Evolutionary conservation across 805 yeast genomes (phyloP), one percentile per base, ranked within the genome.

Genomic region (Candida odintsovae): DNA sequence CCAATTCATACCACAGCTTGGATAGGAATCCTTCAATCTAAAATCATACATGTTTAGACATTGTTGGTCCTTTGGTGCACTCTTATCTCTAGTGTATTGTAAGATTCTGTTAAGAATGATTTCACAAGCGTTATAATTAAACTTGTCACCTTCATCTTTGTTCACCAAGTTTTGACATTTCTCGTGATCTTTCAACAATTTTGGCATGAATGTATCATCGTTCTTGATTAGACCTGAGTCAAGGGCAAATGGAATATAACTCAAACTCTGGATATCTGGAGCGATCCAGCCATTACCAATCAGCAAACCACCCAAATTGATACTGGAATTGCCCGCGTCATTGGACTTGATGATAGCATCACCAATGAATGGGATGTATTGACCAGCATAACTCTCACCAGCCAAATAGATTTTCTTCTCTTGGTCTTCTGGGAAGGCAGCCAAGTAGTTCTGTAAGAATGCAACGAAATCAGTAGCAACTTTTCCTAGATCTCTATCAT

Each of bases 351-450:
- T 55, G 6, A 92, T 71, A 1, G 78, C 80, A 35, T 76, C 69
- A 0, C 92, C 95, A 49, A 90, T 78, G 63, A 85, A 87, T 0
- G 99, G 98, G 45, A 94, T 86, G 62, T 89, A 94, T 63, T 94
- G 97, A 19, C 99, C 99, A 1, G 98, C 98, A 67, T 85, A 94
- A 53, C 96, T 86, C 69, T 94, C 99, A 26, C 99, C 99, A 0
- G 96, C 95, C 29, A 94, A 65, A 52, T 81, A 79, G 2, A 94
- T 68, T 25, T 87, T 85, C 50, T 83, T 81, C 6, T 57, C 55
- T 3, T 62, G 51, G 54, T 86, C 88, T 41, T 85, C 81, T 0
- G 97, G 96, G 63, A 92, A 92, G 4, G 80, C 61, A 46, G 72
- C 69, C 54, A 77, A 83, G 66, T 82, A 94, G 52, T 76, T 75